Evolutionary conservation across 148 eudicot species (phyloP).

Genomic region (Cornus suecica): DNA sequence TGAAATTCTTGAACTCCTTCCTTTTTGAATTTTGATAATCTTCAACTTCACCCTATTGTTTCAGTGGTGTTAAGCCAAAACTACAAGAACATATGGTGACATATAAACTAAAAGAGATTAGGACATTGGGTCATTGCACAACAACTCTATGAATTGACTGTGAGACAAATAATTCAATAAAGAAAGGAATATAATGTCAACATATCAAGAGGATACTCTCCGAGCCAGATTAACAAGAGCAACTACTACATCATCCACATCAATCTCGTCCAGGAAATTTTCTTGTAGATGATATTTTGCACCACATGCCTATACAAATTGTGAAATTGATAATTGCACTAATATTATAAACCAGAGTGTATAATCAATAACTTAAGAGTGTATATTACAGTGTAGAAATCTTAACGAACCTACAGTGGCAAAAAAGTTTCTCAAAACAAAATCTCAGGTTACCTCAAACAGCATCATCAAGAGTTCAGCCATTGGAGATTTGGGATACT

Average conservation of each 20-base stretch:
- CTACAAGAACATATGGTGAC: not conserved
- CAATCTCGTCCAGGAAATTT: constrained; percentile 72
- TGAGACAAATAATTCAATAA: constrained; percentile 11
- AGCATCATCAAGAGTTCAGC: constrained; percentile 70
- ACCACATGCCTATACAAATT: constrained; percentile 74
- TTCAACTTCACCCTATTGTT: constrained; percentile 79
- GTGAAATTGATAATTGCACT: constrained; percentile 21
- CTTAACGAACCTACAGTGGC: not conserved
- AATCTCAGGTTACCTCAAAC: constrained; percentile 66
- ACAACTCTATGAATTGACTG: not conserved
- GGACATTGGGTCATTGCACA: not conserved
- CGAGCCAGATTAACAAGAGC: constrained; percentile 79
- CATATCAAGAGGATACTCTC: constrained; percentile 48
- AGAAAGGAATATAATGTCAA: not conserved
- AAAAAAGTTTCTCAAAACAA: not conserved
- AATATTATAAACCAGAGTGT: not conserved
- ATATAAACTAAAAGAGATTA: not conserved
- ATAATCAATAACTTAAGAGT: not conserved
- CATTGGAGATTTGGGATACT: constrained; percentile 68
- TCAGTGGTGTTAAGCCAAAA: constrained; percentile 33
- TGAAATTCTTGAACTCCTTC: constrained; percentile 83
- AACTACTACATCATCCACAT: constrained; percentile 90
- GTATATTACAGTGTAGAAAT: not conserved
- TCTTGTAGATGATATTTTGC: constrained; percentile 61
- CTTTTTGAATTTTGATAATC: constrained; percentile 84